Conservation (phyloP, 257 asterid species). For the Osmanthus fragrans region DNA sequence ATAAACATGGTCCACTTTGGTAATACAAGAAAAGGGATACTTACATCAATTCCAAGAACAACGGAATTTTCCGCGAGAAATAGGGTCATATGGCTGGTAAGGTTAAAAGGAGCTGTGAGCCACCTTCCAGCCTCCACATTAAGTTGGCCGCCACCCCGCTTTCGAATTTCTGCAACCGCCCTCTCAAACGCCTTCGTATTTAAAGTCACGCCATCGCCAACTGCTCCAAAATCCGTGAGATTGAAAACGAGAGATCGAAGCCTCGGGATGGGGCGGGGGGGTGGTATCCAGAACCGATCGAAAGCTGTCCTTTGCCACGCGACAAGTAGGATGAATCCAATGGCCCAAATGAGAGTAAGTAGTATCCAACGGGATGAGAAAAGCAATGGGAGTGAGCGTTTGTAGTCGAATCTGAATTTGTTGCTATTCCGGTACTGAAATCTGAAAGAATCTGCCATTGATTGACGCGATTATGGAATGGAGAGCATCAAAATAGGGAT, state of each 20-base stretch:
- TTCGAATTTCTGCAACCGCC: conserved; percentile 65
- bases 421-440: conserved; percentile 40
- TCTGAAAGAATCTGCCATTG: conserved; percentile 56
- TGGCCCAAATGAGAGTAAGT: conserved; percentile 64
- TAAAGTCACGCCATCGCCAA: conserved; percentile 75
- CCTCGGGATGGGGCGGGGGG: conserved; percentile 59
- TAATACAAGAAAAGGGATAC: conserved; percentile 18
- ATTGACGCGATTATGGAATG: background rate
- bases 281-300: conserved; percentile 45
- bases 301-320: conserved; percentile 64
- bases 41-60: conserved; percentile 77
- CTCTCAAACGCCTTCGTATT: conserved; percentile 72
- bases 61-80: conserved; percentile 75
- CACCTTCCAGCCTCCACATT: conserved; percentile 73
- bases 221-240: conserved; percentile 81
- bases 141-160: conserved; percentile 89
- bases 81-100: conserved; percentile 81
- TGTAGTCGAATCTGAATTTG: conserved; percentile 31
- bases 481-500: background rate
- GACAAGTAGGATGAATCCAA: conserved; percentile 64
- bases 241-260: conserved; percentile 67
- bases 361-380: conserved; percentile 42
- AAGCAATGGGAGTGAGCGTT: conserved; percentile 39
- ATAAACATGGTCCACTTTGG: background rate
- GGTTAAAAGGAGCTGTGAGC: conserved; percentile 94